These are phyloP conservation scores for Curvularia verruculosa DNA, from an alignment of 2,329 filamentous ascomycete genomes.

Conservation along the genomic window DNA sequence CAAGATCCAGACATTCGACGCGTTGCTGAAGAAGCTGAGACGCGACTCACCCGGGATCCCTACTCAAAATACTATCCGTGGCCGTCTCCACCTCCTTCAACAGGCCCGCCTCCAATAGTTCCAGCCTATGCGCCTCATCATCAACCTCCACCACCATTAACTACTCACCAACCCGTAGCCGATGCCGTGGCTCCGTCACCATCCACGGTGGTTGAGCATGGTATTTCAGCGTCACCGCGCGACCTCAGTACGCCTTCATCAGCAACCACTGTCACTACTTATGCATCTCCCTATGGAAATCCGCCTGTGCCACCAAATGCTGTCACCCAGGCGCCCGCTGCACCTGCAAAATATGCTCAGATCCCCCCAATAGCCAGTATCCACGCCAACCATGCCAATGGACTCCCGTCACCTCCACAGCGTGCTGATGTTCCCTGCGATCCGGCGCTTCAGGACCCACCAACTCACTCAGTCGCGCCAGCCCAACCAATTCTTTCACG, in stretches of 20 bases:
- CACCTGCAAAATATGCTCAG: background rate
- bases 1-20: conserved; percentile 38
- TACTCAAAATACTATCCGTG: conserved; percentile 30
- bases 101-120: conserved; percentile 6
- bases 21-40: conserved; percentile 39
- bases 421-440: background rate
- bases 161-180: background rate
- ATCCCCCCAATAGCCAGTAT: background rate
- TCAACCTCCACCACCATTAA: conserved; percentile 11
- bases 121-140: background rate
- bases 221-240: conserved; percentile 5
- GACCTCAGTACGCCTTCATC: conserved; percentile 7
- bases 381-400: background rate
- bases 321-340: background rate
- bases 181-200: conserved; percentile 15
- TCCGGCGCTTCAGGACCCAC: conserved; percentile 4
- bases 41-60: conserved; percentile 24
- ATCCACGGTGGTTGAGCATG: conserved; percentile 9
- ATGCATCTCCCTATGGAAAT: conserved; percentile 22
- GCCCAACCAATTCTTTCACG: conserved; percentile 17
- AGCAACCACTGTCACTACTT: conserved; percentile 5
- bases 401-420: conserved; percentile 8
- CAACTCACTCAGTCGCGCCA: conserved; percentile 11
- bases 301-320: conserved; percentile 1
- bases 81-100: conserved; percentile 26